Base-by-base conservation (phyloP, 108 stramenopile genomes). In the Chaetoceros tenuissimus region DNA sequence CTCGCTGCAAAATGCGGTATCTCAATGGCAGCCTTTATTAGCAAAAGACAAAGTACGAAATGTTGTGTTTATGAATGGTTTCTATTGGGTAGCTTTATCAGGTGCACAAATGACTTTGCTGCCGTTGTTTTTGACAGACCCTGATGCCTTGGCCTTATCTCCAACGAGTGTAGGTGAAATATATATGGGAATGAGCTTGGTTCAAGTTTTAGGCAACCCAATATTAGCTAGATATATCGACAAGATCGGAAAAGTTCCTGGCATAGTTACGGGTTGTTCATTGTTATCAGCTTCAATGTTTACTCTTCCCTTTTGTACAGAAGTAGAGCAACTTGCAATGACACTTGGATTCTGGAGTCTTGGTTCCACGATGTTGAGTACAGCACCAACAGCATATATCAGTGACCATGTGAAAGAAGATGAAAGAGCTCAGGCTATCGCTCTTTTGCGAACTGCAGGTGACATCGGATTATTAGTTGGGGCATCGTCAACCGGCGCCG, bases 401-500 rank as follows among this genome's bases (percentile, higher is more conserved):
- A 74, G 80, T 3, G 85, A 92, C 67, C 40, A 54, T 13, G 80
- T 83, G 16, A 64, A 65, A 29, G 85, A 84, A 28, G 34, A 56
- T 3, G 60, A 77, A 46, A 69, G 91, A 51, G 87, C 91, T 3
- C 91, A 92, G 57, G 84, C 87, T 8, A 82, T 92, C 49, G 91
- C 87, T 0, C 47, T 92, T 49, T 51, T 92, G 21, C 50, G 91
- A 51, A 92, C 91, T 0, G 61, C 80, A 19, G 87, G 91, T 2
- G 91, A 92, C 59, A 87, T 88, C 21, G 91, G 91, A 18, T 87
- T 87, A 27, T 61, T 88, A 26, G 53, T 84, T n/a, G 91, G 91
- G 23, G 91, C 91, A 7, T 71, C 74, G 2, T 53, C 68, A 8
- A 81, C 78, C 45, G 91, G 91, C 24, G 59, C 75, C 1, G 51